Evolutionary conservation across 2,329 filamentous ascomycete genomes (phyloP), one percentile per base, ranked within the genome.

Genomic region (Fusarium scirpi): DNA sequence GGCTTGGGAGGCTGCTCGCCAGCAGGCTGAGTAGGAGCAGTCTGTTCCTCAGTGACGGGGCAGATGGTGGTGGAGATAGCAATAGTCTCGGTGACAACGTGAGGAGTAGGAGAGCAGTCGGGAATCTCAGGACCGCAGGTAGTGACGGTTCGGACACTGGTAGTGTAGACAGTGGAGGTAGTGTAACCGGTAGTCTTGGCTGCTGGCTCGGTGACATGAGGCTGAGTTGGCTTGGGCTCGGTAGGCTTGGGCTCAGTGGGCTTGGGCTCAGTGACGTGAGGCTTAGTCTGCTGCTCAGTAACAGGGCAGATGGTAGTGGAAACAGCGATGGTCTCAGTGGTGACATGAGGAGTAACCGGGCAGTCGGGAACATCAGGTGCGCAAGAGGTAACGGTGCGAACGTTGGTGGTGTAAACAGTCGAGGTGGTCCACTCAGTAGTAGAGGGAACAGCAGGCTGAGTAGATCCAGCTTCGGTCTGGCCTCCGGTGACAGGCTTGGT

Each of bases 141-240:
- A 34, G 72, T 74, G 38, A 74, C 61, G 4, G 71, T 74, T 29
- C 69, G 69, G 41, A 74, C 45, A 22, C 55, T 62, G 6, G 72
- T 74, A 3, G 65, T 60, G 60, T 72, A 73, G 16, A 72, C 43
- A 29, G 69, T 70, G 0, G 69, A 72, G 0, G 62, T 66, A 10
- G 63, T 59, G 24, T 30, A 65, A 3, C 46, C 61, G 18, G 71
- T 71, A 22, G 68, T 70, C 47, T 60, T 60, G n/a, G 61, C 48
- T 38, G 18, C 34, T 13, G 61, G 56, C 24, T 66, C 20, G 11
- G 62, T 63, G 5, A 60, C 58, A 22, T 56, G n/a, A 5, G 51
- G 45, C 16, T 51, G 24, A 1, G 65, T 65, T 6, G 8, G 60
- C 41, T 29, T 52, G 41, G 67, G 65, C 22, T 55, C 43, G 1